Evolutionary conservation across 345 rosid species (phyloP).

Genomic region (Murraya koenigii): DNA sequence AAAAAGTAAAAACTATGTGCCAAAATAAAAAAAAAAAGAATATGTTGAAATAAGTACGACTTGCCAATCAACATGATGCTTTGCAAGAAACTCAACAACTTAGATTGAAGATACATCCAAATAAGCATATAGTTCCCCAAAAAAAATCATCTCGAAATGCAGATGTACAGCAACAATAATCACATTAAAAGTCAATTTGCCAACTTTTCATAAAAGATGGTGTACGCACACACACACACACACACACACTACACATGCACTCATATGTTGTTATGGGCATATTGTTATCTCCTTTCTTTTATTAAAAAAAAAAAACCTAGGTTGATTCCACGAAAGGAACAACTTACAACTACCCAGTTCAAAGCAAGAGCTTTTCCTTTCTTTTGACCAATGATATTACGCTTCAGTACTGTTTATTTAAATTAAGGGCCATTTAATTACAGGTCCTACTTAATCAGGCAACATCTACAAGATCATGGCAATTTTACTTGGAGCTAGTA

Average conservation of each 20-base stretch:
- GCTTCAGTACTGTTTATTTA: not conserved
- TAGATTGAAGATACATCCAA: not conserved
- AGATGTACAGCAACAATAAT: not conserved
- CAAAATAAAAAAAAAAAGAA: not conserved
- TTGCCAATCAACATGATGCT: not conserved
- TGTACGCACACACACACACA: not conserved
- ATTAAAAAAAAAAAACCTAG: not conserved
- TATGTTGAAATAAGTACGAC: not conserved
- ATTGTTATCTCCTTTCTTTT: not conserved
- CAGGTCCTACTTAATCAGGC: not conserved
- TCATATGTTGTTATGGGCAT: not conserved
- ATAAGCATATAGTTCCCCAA: constrained; percentile 6
- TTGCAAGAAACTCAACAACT: not conserved
- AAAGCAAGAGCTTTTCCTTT: not conserved
- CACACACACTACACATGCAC: not conserved
- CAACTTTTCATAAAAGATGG: not conserved
- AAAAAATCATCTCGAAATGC: not conserved
- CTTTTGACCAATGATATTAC: not conserved
- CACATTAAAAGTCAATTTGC: not conserved
- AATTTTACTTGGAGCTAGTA: not conserved
- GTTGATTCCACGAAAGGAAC: not conserved
- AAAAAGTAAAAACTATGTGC: not conserved
- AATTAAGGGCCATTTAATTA: not conserved
- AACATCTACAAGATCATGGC: not conserved
- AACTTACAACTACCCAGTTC: not conserved